Base-by-base conservation (phyloP, 2,329 filamentous ascomycete species). In the Xylaria polymorpha region DNA sequence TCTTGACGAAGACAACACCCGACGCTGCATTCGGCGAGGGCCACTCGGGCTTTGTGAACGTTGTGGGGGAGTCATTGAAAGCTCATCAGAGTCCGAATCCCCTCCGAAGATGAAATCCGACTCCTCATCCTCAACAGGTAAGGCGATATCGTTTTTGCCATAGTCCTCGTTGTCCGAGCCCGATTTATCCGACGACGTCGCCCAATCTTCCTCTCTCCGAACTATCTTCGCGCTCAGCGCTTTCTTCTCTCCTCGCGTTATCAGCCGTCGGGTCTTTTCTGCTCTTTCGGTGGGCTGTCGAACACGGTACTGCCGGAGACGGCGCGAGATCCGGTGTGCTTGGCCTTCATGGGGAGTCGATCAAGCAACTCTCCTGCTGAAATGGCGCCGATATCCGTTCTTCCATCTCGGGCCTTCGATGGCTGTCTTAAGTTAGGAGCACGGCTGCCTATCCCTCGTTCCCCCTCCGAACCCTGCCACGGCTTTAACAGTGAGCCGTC, bases 401-500 rank as follows among this genome's bases (percentile, higher is more conserved):
- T 73, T 39, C 32, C 46, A n/a, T 68, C 58, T 55, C 55, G 51
- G 12, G 71, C 4, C 62, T 68, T 58, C 8, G 44, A 60, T 29
- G 39, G 62, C 57, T 51, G 55, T 50, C 63, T 62, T 63, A 51
- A 67, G 22, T 35, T 71, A 65, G 37, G 63, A 57, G 10, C 48
- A 14, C 44, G 55, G 25, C 32, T 43, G 20, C 25, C 59, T 61
- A 50, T 60, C 32, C 15, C 70, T 60, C 35, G 61, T 61, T 56
- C 59, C 35, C 22, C 9, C 39, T 71, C 64, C 0, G 57, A 50
- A 1, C 69, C 67, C 29, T 67, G 71, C 75, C 73, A 78, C 8
- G 76, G 75, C 41, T 76, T 75, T 46, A 75, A 60, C 29, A 79
- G 74, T 14, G 76, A 75, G n/a, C 67, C 56, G 37, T 75, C 74